Evolutionary conservation across 306 rosid genomes (phyloP).

Genomic region (Oemleria cerasiformis): DNA sequence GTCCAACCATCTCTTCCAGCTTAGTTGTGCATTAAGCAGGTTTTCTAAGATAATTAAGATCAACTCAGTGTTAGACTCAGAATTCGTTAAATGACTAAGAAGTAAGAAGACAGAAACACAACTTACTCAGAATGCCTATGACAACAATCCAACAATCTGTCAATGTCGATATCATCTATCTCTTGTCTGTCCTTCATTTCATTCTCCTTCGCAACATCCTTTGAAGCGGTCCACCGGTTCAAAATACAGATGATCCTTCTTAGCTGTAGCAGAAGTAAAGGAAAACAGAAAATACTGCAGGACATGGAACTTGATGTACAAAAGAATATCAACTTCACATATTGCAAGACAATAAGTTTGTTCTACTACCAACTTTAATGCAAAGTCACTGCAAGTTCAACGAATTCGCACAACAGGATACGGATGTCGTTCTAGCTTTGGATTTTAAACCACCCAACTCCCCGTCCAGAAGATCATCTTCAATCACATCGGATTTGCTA

Average conservation of each 20-base stretch:
- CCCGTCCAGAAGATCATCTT: constrained; percentile 75
- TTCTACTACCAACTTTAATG: background rate
- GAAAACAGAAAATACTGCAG: constrained; percentile 25
- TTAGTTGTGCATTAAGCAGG: no score
- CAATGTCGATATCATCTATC: constrained; percentile 31
- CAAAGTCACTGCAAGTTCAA: background rate
- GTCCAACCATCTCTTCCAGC: no score
- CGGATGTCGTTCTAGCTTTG: constrained; percentile 61
- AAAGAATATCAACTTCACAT: constrained; percentile 8
- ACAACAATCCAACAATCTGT: constrained; percentile 66
- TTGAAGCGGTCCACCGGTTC: constrained; percentile 60
- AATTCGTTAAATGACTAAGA: background rate
- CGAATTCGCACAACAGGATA: constrained; percentile 54
- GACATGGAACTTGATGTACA: background rate
- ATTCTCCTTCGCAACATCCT: constrained; percentile 31
- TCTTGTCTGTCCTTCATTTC: constrained; percentile 23
- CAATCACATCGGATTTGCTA: constrained; percentile 65
- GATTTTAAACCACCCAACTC: constrained; percentile 35
- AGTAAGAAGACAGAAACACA: background rate
- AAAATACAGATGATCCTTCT: constrained; percentile 62
- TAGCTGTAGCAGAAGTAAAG: constrained; percentile 57
- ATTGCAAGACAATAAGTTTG: background rate
- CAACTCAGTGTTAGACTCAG: background rate
- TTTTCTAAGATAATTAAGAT: no score
- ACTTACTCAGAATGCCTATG: constrained; percentile 49